These are phyloP conservation scores for Pseudogymnoascus sp. DNA, from an alignment of 2,329 filamentous ascomycete genomes.

Conservation along the genomic window DNA sequence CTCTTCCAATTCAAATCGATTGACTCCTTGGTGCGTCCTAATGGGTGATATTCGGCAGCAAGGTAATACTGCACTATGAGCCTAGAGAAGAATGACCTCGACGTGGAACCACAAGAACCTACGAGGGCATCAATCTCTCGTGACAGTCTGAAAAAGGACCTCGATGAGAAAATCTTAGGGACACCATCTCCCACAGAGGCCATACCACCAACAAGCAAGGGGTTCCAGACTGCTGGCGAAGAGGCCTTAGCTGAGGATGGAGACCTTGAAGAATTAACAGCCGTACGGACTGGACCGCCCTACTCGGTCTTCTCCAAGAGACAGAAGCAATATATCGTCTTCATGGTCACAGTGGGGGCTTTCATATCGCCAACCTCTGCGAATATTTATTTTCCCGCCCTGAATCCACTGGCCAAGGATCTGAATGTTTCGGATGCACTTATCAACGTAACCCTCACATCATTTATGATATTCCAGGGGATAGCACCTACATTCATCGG, in stretches of 20 bases:
- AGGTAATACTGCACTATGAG: background rate
- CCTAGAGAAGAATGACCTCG: background rate
- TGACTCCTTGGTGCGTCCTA: background rate
- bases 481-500: conserved; percentile 8
- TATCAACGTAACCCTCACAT: conserved; percentile 10
- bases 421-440: conserved; percentile 4
- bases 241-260: conserved; percentile 16
- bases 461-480: conserved; percentile 7
- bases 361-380: conserved; percentile 20
- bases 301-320: conserved; percentile 25
- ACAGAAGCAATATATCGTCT: conserved; percentile 42
- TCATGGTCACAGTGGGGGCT: conserved; percentile 41
- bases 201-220: background rate
- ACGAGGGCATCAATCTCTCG: background rate
- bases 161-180: background rate
- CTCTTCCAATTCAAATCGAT: background rate
- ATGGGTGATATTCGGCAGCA: background rate
- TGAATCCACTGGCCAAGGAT: background rate
- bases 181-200: background rate
- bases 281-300: conserved; percentile 21
- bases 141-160: background rate
- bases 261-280: conserved; percentile 24
- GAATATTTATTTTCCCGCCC: background rate
- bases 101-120: conserved; percentile 1
- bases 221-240: conserved; percentile 5